Evolutionary conservation across 768 basidiomycete genomes (phyloP).

Genomic region (Suillus cothurnatus): DNA sequence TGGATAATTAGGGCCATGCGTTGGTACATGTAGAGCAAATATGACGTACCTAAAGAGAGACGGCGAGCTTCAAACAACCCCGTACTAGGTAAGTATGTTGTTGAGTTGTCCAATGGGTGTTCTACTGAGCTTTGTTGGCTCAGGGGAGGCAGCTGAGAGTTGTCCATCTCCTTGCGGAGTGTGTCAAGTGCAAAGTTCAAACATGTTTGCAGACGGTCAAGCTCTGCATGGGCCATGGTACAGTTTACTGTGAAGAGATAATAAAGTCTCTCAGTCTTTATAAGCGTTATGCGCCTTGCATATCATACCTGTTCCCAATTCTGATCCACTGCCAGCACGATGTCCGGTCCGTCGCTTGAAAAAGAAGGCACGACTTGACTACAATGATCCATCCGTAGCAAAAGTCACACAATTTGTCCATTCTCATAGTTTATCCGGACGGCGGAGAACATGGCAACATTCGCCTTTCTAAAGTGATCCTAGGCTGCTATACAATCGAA

Average conservation of each 20-base stretch:
- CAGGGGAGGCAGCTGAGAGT: not conserved
- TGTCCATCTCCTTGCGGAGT: conserved; percentile 6
- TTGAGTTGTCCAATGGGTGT: conserved; percentile 6
- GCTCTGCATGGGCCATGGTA: conserved; percentile 1
- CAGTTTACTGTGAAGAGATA: not conserved
- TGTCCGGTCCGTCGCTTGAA: not conserved
- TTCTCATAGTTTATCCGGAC: not conserved
- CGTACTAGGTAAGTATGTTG: not conserved
- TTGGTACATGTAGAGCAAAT: not conserved
- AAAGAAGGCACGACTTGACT: not conserved
- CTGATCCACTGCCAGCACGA: not conserved
- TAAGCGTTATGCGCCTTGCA: not conserved
- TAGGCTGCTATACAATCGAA: not conserved
- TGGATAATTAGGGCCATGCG: too few relatives aligned
- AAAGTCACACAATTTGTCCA: not conserved
- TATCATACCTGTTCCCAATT: not conserved
- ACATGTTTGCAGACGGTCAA: conserved; percentile 1
- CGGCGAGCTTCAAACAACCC: conserved; percentile 7
- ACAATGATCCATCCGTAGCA: not conserved
- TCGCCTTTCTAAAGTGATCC: not conserved
- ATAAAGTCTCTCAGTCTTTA: not conserved
- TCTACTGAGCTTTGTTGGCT: not conserved
- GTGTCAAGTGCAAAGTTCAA: conserved; percentile 3
- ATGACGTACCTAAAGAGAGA: conserved; percentile 1
- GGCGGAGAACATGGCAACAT: not conserved